Conservation (phyloP, 1,284 basidiomycete species). For the Puccinia hordei region DNA sequence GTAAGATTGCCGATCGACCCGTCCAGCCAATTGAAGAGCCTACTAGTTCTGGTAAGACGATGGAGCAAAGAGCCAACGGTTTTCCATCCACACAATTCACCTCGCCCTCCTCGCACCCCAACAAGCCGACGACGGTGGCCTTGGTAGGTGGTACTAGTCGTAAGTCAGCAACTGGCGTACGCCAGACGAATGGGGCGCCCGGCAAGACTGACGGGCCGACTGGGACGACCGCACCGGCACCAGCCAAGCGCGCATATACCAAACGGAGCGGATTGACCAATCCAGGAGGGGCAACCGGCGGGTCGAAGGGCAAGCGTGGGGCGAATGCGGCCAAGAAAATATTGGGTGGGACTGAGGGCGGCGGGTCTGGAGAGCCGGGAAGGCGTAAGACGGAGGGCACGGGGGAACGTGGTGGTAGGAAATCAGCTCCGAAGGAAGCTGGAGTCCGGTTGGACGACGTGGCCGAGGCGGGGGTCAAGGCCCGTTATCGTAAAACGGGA, state of each 20-base stretch:
- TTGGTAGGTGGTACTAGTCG: neutral
- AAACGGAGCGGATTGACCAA: constrained; percentile 27
- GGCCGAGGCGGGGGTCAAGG: neutral
- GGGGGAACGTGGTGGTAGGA: neutral
- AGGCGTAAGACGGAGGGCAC: neutral
- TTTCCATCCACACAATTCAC: neutral
- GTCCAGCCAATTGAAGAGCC: neutral
- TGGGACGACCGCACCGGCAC: neutral
- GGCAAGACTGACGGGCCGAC: neutral
- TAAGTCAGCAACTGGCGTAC: neutral
- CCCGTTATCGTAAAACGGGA: neutral
- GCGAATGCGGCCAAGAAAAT: constrained; percentile 26
- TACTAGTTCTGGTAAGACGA: neutral
- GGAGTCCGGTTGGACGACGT: constrained; percentile 8
- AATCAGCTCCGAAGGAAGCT: neutral
- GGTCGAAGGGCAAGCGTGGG: neutral
- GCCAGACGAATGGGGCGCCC: constrained; percentile 7
- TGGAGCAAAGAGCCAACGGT: neutral
- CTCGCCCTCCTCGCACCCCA: neutral
- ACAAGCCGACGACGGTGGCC: neutral
- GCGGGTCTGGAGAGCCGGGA: neutral
- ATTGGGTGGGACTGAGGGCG: neutral
- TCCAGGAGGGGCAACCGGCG: neutral
- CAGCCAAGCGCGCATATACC: constrained; percentile 35
- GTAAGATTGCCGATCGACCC: neutral